Evolutionary conservation across 2,329 filamentous ascomycete species (phyloP).

Genomic region (Aspergillus proliferans): DNA sequence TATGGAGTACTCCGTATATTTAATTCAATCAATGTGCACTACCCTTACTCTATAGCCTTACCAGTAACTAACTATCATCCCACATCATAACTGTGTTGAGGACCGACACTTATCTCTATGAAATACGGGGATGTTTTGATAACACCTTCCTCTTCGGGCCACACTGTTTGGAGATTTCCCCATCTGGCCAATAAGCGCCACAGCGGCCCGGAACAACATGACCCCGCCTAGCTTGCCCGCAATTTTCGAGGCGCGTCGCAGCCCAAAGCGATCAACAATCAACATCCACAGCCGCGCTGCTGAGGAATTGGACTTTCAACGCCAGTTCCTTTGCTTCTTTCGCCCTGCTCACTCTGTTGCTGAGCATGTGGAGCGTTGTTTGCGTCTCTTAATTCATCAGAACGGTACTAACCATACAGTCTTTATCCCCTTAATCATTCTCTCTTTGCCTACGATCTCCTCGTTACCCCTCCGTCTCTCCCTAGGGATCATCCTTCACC

Average conservation of each 20-base stretch:
- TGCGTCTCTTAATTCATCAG: conserved; percentile 1
- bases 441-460: conserved; percentile 1
- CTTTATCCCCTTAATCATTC: conserved; percentile 3
- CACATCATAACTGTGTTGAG: too few relatives aligned
- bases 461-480: background rate
- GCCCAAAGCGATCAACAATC: conserved; percentile 3
- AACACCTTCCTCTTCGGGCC: conserved; percentile 12
- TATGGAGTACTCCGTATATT: too few relatives aligned
- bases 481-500: conserved; percentile 4
- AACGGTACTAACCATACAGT: background rate
- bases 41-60: too few relatives aligned
- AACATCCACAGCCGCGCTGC: background rate
- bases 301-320: background rate
- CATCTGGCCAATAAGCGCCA: conserved; percentile 10
- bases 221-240: conserved; percentile 16
- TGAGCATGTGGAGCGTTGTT: conserved; percentile 2
- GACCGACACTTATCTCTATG: too few relatives aligned
- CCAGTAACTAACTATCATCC: too few relatives aligned
- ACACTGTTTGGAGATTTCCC: conserved; percentile 29
- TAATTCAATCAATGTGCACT: too few relatives aligned
- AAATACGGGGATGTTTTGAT: conserved; percentile 12
- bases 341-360: background rate
- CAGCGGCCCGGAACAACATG: conserved; percentile 21
- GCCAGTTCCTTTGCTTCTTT: background rate
- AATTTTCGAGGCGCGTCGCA: background rate